These are phyloP conservation scores for Eragrostis curvula DNA, from an alignment of 176 grass and related monocot species.

Conservation along the genomic window DNA sequence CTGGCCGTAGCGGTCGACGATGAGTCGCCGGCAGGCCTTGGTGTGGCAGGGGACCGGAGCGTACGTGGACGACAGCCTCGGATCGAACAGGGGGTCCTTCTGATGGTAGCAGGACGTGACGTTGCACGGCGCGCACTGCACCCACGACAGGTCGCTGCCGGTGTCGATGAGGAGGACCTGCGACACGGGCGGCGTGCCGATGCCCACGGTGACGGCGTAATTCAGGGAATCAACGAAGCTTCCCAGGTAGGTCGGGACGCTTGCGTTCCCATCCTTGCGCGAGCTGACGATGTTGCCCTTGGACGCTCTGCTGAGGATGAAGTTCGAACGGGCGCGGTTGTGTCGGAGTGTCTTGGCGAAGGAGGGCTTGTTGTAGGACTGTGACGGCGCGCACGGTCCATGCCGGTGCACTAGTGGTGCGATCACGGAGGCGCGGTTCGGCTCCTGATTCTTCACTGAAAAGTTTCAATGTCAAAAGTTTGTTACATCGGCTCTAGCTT, in stretches of 20 bases:
- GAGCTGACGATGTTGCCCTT: neutral
- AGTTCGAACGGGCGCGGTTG: neutral
- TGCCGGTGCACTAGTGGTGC: constrained; percentile 31
- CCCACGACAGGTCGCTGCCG: constrained; percentile 87
- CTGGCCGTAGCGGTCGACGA: neutral
- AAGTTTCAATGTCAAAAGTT: neutral
- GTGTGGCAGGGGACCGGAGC: neutral
- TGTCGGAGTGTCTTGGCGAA: constrained; percentile 18
- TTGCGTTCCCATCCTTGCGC: neutral
- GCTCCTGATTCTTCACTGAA: neutral
- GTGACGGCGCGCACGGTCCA: neutral
- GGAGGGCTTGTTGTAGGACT: neutral
- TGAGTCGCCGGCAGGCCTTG: neutral
- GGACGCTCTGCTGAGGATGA: constrained; percentile 9
- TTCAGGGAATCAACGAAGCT: neutral
- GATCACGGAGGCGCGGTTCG: neutral
- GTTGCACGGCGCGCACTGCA: constrained; percentile 71
- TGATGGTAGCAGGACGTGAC: neutral
- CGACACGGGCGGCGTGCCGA: neutral
- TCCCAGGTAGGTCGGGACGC: neutral
- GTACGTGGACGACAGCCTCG: neutral
- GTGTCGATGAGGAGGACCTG: constrained; percentile 59
- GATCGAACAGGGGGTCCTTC: constrained; percentile 1
- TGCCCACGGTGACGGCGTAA: neutral
- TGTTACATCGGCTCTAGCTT: too few species aligned